phyloP scores from a whole-genome alignment of 2,329 filamentous ascomycete species.

The Lachnellula occidentalis region DNA sequence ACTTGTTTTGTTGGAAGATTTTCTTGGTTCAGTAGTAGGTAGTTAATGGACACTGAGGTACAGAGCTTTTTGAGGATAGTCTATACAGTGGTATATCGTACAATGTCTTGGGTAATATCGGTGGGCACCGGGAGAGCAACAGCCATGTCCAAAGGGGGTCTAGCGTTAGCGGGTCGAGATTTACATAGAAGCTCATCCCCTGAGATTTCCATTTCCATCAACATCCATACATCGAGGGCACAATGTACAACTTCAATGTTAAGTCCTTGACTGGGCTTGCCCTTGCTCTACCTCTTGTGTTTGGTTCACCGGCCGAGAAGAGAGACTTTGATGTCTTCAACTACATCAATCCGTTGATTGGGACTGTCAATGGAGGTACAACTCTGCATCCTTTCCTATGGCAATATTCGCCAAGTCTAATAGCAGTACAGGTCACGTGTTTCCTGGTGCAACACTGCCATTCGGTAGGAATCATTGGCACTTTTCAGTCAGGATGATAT shows the following conservation, averaged over 20 bases:
- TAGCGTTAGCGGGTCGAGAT: background rate
- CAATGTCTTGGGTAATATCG: too few species aligned
- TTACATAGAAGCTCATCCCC: background rate
- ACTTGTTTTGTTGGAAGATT: background rate
- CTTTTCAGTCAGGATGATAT: background rate
- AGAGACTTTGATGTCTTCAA: conserved; percentile 33
- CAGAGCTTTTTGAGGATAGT: too few species aligned
- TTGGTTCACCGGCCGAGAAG: background rate
- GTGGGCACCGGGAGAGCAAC: too few species aligned
- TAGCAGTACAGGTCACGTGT: conserved; percentile 40
- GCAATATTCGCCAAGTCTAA: background rate
- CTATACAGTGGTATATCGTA: too few species aligned
- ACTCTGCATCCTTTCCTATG: background rate
- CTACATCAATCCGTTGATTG: conserved; percentile 48
- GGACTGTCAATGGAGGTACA: conserved; percentile 46
- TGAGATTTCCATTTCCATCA: background rate
- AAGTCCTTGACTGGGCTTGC: background rate
- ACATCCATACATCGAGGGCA: background rate
- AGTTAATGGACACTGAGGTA: background rate
- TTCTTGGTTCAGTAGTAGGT: background rate
- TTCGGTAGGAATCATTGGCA: conserved; percentile 34
- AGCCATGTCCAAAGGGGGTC: too few species aligned
- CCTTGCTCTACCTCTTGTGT: background rate
- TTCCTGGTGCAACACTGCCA: conserved; percentile 49
- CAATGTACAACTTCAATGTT: background rate